Percentiles rank a stretch among this genome's conserved stretches.
phyloP scores from a whole-genome alignment of 306 rosid species.

The Quercus dentata region DNA sequence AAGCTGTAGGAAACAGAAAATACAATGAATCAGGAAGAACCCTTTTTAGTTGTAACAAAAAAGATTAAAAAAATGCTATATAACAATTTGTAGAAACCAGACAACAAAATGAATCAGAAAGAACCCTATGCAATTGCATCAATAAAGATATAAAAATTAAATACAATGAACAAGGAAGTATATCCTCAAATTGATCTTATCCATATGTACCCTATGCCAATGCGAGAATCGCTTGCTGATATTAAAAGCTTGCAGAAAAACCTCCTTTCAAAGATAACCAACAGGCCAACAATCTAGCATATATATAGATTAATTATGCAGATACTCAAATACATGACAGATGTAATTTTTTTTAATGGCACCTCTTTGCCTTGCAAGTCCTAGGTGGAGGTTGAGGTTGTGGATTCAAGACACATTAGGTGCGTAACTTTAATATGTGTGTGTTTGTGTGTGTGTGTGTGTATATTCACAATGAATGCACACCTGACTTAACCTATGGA shows the following conservation, averaged over 20 bases:
- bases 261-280: not conserved
- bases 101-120: conserved; percentile 25
- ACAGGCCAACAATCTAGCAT: not conserved
- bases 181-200: not conserved
- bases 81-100: not conserved
- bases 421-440: too few relatives aligned
- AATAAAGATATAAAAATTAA: not conserved
- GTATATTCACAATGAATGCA: conserved; percentile 3
- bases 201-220: not conserved
- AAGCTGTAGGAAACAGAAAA: conserved; percentile 56
- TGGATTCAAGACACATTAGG: too few relatives aligned
- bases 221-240: not conserved
- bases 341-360: not conserved
- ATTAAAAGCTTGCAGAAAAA: not conserved
- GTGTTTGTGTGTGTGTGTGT: too few relatives aligned
- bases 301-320: conserved; percentile 1
- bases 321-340: conserved; percentile 9
- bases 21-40: conserved; percentile 19
- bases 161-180: not conserved
- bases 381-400: too few relatives aligned
- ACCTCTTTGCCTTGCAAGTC: not conserved
- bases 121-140: not conserved
- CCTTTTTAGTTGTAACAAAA: not conserved
- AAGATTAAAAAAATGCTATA: not conserved
- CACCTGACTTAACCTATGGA: not conserved